Base-by-base conservation (phyloP, 805 yeast species). In the Blastobotrys attinorum region DNA sequence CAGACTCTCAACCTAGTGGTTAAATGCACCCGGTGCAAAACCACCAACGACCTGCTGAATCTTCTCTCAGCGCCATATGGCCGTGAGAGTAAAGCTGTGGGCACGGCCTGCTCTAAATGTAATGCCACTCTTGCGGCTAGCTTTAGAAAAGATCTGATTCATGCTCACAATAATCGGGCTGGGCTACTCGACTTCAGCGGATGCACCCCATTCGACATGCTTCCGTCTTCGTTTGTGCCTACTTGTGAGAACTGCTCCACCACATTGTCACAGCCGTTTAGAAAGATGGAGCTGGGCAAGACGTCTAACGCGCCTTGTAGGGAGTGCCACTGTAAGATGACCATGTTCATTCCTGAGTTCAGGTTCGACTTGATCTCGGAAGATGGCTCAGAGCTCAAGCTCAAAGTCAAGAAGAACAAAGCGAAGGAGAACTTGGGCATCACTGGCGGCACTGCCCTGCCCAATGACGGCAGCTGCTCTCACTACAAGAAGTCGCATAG, bases 401-500 rank as follows among this genome's bases (percentile, higher is more conserved):
- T 39, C 13, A 35, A 42, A 22, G 43, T 50, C 11, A 39, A 45
- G 15, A 35, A 50, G n/a, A 50, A 52, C 31, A 44, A 47, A 18
- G 37, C 40, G 23, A 47, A 51, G 38, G 56, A 59, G 47, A 56
- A 48, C 25, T 55, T 64, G 15, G 58, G 58, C 3, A 50, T 66
- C 20, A 53, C 55, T 1, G 64, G 62, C 3, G 71, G 71, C 20
- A 59, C 60, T 29, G 62, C 70, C 2, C 52, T 67, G 34, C 69
- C 71, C 3, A 45, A 58, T 22, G 56, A 61, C 16, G 72, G 69
- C 0, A 51, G 66, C 2, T 67, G 72, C 47, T 47, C 49, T 33
- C 72, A 67, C 46, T 67, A 68, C 53, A 58, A 58, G 35, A 63
- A 65, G 42, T 67, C 71, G 4, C 55, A 52, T 22, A 52, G 72